phyloP scores from a whole-genome alignment of 2,329 filamentous ascomycete species.

The Cercospora brassicicola region DNA sequence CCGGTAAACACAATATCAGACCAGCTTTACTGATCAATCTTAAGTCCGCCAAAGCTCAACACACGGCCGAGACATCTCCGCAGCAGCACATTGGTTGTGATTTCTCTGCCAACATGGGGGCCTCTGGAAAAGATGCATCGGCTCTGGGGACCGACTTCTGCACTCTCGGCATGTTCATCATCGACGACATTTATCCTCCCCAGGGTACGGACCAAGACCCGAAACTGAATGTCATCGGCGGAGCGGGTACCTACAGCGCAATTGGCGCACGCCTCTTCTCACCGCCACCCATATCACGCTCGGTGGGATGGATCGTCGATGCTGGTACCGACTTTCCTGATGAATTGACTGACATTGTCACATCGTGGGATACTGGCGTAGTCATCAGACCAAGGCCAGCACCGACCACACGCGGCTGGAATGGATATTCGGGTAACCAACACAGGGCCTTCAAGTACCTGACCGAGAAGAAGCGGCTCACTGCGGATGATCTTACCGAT shows the following conservation, averaged over 20 bases:
- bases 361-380: constrained; percentile 73
- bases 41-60: neutral
- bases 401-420: constrained; percentile 87
- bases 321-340: constrained; percentile 82
- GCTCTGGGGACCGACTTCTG: constrained; percentile 53
- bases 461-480: constrained; percentile 81
- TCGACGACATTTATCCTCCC: constrained; percentile 88
- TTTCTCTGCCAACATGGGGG: neutral
- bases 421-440: constrained; percentile 70
- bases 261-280: constrained; percentile 87
- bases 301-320: constrained; percentile 89
- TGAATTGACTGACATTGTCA: constrained; percentile 62
- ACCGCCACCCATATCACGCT: constrained; percentile 65
- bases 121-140: neutral
- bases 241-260: constrained; percentile 82
- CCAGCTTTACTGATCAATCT: neutral
- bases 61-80: neutral
- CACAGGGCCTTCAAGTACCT: constrained; percentile 72
- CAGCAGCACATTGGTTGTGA: neutral
- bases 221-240: constrained; percentile 77
- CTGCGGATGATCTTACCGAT: constrained; percentile 67
- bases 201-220: constrained; percentile 57
- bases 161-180: constrained; percentile 65
- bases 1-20: neutral
- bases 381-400: constrained; percentile 65